phyloP scores from a whole-genome alignment of 495 filamentous ascomycete genomes.

The Talaromyces trachyspermus region DNA sequence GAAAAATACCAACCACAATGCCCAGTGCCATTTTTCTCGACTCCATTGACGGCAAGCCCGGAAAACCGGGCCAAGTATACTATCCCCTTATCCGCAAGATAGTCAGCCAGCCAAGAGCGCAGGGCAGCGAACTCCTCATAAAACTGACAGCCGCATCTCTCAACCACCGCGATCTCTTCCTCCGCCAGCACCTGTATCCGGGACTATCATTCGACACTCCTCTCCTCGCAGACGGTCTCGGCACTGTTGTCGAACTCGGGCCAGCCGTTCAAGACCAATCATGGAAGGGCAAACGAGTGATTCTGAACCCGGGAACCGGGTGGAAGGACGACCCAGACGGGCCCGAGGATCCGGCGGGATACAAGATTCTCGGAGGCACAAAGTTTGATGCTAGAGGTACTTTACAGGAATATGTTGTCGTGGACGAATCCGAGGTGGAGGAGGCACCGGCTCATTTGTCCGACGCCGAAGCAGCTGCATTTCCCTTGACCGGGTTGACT shows the following conservation, averaged over 20 bases:
- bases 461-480: constrained; percentile 65
- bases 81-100: constrained; percentile 54
- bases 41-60: constrained; percentile 50
- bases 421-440: constrained; percentile 66
- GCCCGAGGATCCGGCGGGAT: constrained; percentile 57
- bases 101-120: constrained; percentile 52
- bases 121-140: constrained; percentile 58
- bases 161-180: constrained; percentile 89
- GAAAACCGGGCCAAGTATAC: constrained; percentile 84
- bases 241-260: constrained; percentile 58
- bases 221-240: constrained; percentile 72
- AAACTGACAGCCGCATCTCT: constrained; percentile 67
- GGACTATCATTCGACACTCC: constrained; percentile 67
- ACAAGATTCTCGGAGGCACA: constrained; percentile 67
- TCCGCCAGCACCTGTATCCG: constrained; percentile 86
- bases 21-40: constrained; percentile 45
- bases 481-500: constrained; percentile 80
- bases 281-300: constrained; percentile 60
- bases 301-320: constrained; percentile 65
- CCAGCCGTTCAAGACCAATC: constrained; percentile 36
- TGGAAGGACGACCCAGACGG: constrained; percentile 66
- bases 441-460: constrained; percentile 63
- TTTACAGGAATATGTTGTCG: constrained; percentile 60
- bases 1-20: constrained; percentile 41
- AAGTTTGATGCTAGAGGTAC: constrained; percentile 56